Conservation (phyloP, 306 rosid species). For the Glycyrrhiza uralensis region DNA sequence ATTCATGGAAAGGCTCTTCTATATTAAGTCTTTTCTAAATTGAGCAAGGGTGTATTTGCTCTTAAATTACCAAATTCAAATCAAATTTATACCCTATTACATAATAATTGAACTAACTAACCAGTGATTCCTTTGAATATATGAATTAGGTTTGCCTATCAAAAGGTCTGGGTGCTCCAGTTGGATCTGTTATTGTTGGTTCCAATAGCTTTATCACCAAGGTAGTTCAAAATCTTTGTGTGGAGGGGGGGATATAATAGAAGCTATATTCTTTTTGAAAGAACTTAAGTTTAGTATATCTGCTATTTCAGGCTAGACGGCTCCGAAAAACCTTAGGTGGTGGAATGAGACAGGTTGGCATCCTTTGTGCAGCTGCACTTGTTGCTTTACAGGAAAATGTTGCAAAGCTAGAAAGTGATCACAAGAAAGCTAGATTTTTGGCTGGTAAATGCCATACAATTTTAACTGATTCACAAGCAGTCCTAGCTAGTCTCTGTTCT, state of each 20-base stretch:
- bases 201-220: conserved; percentile 66
- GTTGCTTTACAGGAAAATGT: conserved; percentile 73
- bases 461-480: neutral
- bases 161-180: conserved; percentile 95
- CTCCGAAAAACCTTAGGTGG: conserved; percentile 89
- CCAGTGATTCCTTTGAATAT: conserved; percentile 7
- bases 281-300: neutral
- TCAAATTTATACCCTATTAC: too few relatives aligned
- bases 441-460: conserved; percentile 46
- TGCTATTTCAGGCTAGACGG: conserved; percentile 60
- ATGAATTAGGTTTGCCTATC: conserved; percentile 76
- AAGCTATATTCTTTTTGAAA: neutral
- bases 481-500: neutral
- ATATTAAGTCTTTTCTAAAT: neutral
- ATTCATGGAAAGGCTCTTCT: conserved; percentile 9
- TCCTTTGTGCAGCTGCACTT: conserved; percentile 86
- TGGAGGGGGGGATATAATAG: neutral
- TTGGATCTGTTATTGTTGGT: conserved; percentile 85
- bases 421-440: conserved; percentile 61
- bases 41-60: neutral
- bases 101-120: too few relatives aligned
- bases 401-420: conserved; percentile 67
- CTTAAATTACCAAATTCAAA: too few relatives aligned
- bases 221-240: conserved; percentile 40
- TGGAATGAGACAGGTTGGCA: conserved; percentile 89